These are phyloP conservation scores for Gossypium mustelinum DNA, from an alignment of 345 rosid genomes.

Conservation along the genomic window DNA sequence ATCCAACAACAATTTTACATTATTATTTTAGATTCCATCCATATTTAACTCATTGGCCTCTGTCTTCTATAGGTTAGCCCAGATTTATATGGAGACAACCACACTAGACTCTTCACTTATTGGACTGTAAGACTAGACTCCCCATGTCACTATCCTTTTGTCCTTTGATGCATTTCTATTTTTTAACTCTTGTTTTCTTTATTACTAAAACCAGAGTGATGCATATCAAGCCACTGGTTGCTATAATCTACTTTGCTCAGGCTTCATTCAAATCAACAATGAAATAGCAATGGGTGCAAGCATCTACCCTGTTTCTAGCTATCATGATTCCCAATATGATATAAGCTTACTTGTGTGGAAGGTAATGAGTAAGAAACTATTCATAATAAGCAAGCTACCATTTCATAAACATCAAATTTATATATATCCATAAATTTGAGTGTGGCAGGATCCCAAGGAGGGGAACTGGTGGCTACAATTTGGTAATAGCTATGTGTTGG, in stretches of 20 bases:
- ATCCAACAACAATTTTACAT: slow-evolving; percentile 15
- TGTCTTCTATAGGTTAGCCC: slow-evolving; percentile 52
- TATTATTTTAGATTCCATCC: background rate
- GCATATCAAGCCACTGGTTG: slow-evolving; percentile 81
- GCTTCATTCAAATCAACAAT: slow-evolving; percentile 69
- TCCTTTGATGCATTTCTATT: background rate
- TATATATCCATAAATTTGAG: background rate
- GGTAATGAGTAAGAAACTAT: slow-evolving; percentile 28
- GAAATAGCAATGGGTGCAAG: slow-evolving; percentile 81
- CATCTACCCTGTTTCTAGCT: slow-evolving; percentile 52
- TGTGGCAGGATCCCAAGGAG: slow-evolving; percentile 54
- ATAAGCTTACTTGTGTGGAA: slow-evolving; percentile 71
- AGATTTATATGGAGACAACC: slow-evolving; percentile 69
- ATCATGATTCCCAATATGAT: slow-evolving; percentile 50
- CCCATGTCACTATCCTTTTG: background rate
- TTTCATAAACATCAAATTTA: background rate
- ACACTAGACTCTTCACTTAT: slow-evolving; percentile 69
- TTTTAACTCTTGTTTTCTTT: background rate
- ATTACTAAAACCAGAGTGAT: slow-evolving; percentile 63
- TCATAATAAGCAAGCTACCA: background rate
- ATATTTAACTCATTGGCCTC: background rate
- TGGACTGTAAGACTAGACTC: slow-evolving; percentile 55
- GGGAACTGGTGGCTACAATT: slow-evolving; percentile 68
- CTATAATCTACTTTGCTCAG: slow-evolving; percentile 73
- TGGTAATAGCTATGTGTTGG: slow-evolving; percentile 52